A percentile compares a stretch with the other conserved stretches of the same genome.
These are phyloP conservation scores for Ogataea kodamae DNA, from an alignment of 805 yeast genomes.

Conservation along the genomic window DNA sequence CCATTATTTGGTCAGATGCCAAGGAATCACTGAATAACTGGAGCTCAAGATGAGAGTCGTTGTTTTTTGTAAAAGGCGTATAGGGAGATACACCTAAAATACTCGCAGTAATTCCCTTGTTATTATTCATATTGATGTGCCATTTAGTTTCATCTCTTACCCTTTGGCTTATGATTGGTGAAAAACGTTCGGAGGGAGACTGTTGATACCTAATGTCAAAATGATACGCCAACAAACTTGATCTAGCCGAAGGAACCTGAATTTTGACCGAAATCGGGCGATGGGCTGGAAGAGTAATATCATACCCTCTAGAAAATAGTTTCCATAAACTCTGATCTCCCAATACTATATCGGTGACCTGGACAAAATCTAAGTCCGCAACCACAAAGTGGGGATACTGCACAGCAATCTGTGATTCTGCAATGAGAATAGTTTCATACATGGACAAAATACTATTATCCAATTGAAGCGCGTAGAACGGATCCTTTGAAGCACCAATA, in stretches of 20 bases:
- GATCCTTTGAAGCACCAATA: conserved; percentile 43
- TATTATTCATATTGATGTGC: conserved; percentile 52
- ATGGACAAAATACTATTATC: conserved; percentile 36
- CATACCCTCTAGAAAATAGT: conserved; percentile 38
- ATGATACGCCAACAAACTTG: conserved; percentile 55
- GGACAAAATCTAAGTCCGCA: conserved; percentile 35
- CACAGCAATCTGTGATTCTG: conserved; percentile 30
- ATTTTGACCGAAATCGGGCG: conserved; percentile 46
- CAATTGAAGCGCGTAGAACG: conserved; percentile 48
- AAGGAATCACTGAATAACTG: conserved; percentile 48
- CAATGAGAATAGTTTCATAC: conserved; percentile 51
- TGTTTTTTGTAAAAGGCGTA: conserved; percentile 27
- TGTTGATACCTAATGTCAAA: conserved; percentile 31
- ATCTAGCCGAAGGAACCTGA: conserved; percentile 54
- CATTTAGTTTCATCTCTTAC: conserved; percentile 72
- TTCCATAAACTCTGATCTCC: conserved; percentile 36
- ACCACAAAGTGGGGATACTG: conserved; percentile 33
- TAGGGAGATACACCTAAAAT: conserved; percentile 68
- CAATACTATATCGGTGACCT: conserved; percentile 23
- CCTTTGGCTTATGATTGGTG: conserved; percentile 69
- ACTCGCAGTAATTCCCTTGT: conserved; percentile 37
- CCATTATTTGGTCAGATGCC: conserved; percentile 34
- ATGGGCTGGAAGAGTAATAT: conserved; percentile 39
- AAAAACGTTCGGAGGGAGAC: conserved; percentile 36
- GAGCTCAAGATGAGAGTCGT: conserved; percentile 32